phyloP scores from a whole-genome alignment of 2,329 filamentous ascomycete genomes.

The Cryphonectria carpinicola region DNA sequence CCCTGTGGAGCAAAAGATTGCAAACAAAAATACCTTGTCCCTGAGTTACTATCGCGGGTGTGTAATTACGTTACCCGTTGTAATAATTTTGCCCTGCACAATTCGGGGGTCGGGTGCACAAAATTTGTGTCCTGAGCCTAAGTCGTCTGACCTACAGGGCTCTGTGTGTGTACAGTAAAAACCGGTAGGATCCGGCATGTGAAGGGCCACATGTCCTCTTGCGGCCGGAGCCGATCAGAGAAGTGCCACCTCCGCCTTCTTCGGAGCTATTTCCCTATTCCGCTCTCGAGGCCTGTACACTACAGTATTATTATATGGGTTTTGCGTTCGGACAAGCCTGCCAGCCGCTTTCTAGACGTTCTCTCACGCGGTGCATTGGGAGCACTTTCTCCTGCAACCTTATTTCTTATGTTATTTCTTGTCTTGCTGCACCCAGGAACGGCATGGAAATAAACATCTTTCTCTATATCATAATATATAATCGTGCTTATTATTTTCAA shows the following conservation, averaged over 20 bases:
- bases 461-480: too few species aligned
- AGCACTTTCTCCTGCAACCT: neutral
- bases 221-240: neutral
- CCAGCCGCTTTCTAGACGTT: neutral
- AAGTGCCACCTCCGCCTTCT: neutral
- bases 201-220: conserved; percentile 11
- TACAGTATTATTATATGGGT: too few species aligned
- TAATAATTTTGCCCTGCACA: neutral
- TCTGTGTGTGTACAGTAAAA: neutral
- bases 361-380: neutral
- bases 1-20: neutral
- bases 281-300: neutral
- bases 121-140: neutral
- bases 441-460: neutral
- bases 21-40: neutral
- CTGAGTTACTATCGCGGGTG: neutral
- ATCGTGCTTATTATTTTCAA: neutral
- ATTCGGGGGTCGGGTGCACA: neutral
- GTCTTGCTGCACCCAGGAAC: too few species aligned
- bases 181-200: neutral
- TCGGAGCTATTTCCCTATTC: neutral
- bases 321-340: too few species aligned
- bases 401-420: neutral
- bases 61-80: neutral
- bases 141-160: conserved; percentile 1